Base-by-base conservation (phyloP, 1,139 yeast genomes). In the Magnusiomyces sp. region DNA sequence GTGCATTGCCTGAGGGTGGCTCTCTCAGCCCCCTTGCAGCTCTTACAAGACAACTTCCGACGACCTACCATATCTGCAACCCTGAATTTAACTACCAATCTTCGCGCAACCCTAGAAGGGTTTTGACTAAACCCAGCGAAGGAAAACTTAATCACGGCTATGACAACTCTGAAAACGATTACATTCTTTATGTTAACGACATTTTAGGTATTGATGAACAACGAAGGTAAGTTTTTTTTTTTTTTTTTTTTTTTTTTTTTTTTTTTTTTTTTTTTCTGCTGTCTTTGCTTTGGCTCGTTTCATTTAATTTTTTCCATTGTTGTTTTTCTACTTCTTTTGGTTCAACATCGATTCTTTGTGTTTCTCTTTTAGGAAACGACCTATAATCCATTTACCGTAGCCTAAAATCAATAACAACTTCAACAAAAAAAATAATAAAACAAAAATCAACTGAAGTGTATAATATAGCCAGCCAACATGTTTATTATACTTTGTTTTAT, bases 101-200 rank as follows among this genome's bases (percentile, higher is more conserved):
- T 29, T 76, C 90, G 7, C 82, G 88, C 53, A 92, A 94, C 62
- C 98, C 98, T 1, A 80, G 88, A 54, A 72, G 98, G 51, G 96
- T 89, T 2, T 72, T 92, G 49, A 94, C 98, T 0, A 92, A 92
- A 64, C 97, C 97, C 1, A 81, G 81, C 65, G 95, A 89, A 58
- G 94, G 92, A 0, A 79, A 76, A 53, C 76, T 71, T 55, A 89
- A 90, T 63, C 81, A 85, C 61, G 97, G 97, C 7, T 79, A 64
- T 62, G 98, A 94, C 68, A 94, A 94, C 64, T 84, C 80, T 55
- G 89, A 88, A 53, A 80, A 87, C 63, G 97, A 94, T 68, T 92
- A 90, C 63, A 90, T 94, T 52, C 69, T 94, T 31, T 90, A 90
- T 59, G 98, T 94, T 14, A 92, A 94, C 65, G 98, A 94, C 63